These are phyloP conservation scores for Colletotrichum noveboracense DNA, from an alignment of 2,329 filamentous ascomycete genomes.

Conservation along the genomic window DNA sequence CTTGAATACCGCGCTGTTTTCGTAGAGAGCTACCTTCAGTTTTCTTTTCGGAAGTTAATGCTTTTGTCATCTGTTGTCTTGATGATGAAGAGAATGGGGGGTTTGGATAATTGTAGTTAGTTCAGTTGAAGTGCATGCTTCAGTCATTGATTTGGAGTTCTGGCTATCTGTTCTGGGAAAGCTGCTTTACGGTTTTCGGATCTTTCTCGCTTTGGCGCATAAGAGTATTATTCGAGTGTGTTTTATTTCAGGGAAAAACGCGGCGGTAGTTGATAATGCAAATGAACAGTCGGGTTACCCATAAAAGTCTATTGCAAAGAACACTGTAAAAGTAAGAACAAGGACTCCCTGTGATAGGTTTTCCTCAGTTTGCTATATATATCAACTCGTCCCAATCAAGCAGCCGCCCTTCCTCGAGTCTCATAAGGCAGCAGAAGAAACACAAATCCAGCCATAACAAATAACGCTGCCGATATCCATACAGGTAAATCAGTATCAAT, in stretches of 20 bases:
- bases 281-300: background rate
- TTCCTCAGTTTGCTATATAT: too few relatives aligned
- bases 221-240: background rate
- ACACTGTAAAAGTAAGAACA: background rate
- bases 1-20: background rate
- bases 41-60: fast-evolving
- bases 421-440: constrained; percentile 5
- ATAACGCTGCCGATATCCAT: constrained; percentile 14
- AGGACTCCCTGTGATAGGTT: too few relatives aligned
- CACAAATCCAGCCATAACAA: constrained; percentile 3
- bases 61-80: background rate
- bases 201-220: background rate
- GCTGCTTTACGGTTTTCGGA: background rate
- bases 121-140: background rate
- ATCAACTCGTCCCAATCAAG: background rate
- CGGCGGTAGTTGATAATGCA: background rate
- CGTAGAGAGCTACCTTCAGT: background rate
- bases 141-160: background rate
- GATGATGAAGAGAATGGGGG: fast-evolving
- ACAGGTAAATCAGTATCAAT: constrained; percentile 11
- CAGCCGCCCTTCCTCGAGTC: background rate
- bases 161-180: background rate
- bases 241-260: background rate
- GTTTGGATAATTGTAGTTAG: background rate
- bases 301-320: background rate